Evolutionary conservation across 192 early-diverging fungal species (phyloP).

Genomic region (Podila epicladia): DNA sequence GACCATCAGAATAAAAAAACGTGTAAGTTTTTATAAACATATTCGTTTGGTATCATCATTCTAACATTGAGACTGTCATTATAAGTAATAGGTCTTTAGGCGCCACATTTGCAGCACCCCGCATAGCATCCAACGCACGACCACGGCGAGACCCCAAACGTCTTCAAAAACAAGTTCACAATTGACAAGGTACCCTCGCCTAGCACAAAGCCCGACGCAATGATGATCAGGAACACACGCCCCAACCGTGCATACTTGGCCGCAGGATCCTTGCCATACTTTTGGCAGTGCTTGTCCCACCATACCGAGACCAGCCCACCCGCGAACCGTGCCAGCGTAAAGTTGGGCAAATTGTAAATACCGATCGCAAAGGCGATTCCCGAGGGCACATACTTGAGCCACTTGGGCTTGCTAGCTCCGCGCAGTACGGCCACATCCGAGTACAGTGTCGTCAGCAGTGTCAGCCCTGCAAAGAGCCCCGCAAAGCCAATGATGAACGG

Average conservation of each 20-base stretch:
- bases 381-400: constrained; percentile 67
- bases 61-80: background rate
- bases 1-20: too few relatives aligned
- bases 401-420: constrained; percentile 16
- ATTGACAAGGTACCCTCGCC: constrained; percentile 81
- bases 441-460: constrained; percentile 46
- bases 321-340: constrained; percentile 74
- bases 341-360: constrained; percentile 82
- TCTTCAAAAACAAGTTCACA: constrained; percentile 62
- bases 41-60: too few relatives aligned
- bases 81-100: background rate
- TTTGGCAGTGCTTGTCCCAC: constrained; percentile 59
- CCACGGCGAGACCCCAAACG: constrained; percentile 47
- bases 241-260: constrained; percentile 50
- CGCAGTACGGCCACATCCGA: constrained; percentile 30
- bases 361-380: constrained; percentile 85
- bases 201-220: constrained; percentile 79
- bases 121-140: constrained; percentile 36
- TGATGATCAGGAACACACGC: constrained; percentile 74
- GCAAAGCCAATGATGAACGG: constrained; percentile 70
- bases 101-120: constrained; percentile 32
- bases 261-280: constrained; percentile 9
- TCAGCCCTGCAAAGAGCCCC: constrained; percentile 60
- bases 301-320: constrained; percentile 63
- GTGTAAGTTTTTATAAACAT: too few relatives aligned